Evolutionary conservation across 1,284 basidiomycete species (phyloP), one percentile per base, ranked within the genome.

Genomic region (Apiotrichum brassicae): DNA sequence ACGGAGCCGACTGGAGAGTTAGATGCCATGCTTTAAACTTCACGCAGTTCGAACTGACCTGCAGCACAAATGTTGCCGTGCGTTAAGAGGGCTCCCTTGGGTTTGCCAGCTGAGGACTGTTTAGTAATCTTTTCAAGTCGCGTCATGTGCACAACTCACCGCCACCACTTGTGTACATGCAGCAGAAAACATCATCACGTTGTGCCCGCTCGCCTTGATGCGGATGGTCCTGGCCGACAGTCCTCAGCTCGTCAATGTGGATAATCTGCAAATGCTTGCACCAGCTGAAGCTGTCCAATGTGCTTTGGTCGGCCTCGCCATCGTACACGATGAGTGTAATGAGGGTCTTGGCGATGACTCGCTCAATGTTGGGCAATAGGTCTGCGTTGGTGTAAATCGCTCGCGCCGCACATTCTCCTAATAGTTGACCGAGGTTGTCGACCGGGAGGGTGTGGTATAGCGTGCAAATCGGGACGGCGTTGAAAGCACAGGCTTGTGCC

Each of bases 381-480:
- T 89, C 85, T 23, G 86, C 87, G 64, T 97, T 95, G 56, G 93
- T 95, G 75, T 93, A 97, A 61, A 74, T 68, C 20, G 52, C 51
- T 18, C 57, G 54, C 57, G 95, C 76, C 33, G 85, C 77, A 20
- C 93, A 90, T 71, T 97, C 93, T 70, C 85, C 84, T 52, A 97
- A 81, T 2, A 93, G 93, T 70, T 97, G 90, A 6, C 84, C 77
- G 12, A 97, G 82, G 49, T 89, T 87, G 0, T 80, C 76, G 63
- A 89, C 86, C 42, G 94, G 92, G 28, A 97, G 84, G 1, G 92
- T 94, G 69, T 97, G 92, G 74, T 98, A 97, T 0, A 93, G 91
- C 1, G 94, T 97, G 8, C 91, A 93, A 62, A 97, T 89, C 41
- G 85, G 78, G 37, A 83, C 81, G 33, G 82, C 81, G 65, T 92